These are phyloP conservation scores for Vitis hybrid DNA, from an alignment of 177 flowering plant species.

Conservation along the genomic window DNA sequence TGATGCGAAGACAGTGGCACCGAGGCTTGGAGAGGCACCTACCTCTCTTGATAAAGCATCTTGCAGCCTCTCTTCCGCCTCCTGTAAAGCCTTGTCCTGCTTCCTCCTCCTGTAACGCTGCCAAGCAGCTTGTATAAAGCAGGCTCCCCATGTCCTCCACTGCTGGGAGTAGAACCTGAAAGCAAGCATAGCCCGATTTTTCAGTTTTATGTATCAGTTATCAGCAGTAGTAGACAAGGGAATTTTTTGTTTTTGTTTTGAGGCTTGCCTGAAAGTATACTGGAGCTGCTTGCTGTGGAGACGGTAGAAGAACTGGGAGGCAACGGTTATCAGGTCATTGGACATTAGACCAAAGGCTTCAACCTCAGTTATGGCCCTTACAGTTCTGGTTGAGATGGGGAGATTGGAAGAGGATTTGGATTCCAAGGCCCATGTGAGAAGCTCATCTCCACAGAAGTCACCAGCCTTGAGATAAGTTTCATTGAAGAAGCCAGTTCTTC, in stretches of 20 bases:
- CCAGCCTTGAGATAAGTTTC: constrained; percentile 43
- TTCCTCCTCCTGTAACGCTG: constrained; percentile 30
- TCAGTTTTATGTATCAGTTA: too few species aligned
- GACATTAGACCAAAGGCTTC: constrained; percentile 59
- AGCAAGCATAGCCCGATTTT: background rate
- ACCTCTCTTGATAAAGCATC: constrained; percentile 21
- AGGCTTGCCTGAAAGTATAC: constrained; percentile 46
- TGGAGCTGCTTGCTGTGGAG: constrained; percentile 57
- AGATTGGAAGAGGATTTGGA: constrained; percentile 44
- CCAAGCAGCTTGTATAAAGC: constrained; percentile 47
- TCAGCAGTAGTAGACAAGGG: background rate
- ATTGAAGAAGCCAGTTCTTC: constrained; percentile 64
- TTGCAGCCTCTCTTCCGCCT: constrained; percentile 33
- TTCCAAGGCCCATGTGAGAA: constrained; percentile 67
- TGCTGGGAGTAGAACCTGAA: constrained; percentile 36
- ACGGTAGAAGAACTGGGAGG: constrained; percentile 42
- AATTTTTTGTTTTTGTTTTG: background rate
- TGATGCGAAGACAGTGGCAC: constrained; percentile 31
- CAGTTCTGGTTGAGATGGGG: constrained; percentile 61
- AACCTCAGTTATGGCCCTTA: constrained; percentile 40
- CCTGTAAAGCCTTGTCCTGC: constrained; percentile 18
- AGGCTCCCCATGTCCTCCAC: constrained; percentile 48
- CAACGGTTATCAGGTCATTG: constrained; percentile 51
- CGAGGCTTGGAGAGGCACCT: constrained; percentile 19
- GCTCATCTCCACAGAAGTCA: constrained; percentile 64